Evolutionary conservation across 129 eudicot genomes (phyloP).

Genomic region (Tagetes patula): DNA sequence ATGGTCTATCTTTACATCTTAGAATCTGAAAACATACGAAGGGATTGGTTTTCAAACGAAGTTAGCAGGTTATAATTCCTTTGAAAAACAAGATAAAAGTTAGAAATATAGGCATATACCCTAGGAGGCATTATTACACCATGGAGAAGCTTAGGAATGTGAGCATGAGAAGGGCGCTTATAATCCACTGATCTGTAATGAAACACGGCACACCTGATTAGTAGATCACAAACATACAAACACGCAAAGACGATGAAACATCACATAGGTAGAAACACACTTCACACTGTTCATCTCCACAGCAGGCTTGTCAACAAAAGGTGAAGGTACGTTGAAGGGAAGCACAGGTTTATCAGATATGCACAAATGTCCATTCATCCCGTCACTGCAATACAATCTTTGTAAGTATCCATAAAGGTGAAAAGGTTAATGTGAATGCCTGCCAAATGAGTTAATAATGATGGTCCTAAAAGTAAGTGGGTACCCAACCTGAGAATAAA

Average conservation of each 20-base stretch:
- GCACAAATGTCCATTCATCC: slow-evolving; percentile 47
- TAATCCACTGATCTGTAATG: slow-evolving; percentile 38
- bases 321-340: slow-evolving; percentile 9
- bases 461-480: not conserved
- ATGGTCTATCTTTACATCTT: not conserved
- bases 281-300: not conserved
- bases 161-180: slow-evolving; percentile 38
- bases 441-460: not conserved
- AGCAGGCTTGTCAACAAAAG: not conserved
- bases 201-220: not conserved
- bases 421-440: not conserved
- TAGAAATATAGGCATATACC: slow-evolving; percentile 15
- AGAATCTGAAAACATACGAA: slow-evolving; percentile 9
- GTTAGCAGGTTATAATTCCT: not conserved
- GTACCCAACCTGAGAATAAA: not conserved
- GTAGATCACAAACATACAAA: not conserved
- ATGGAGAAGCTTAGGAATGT: slow-evolving; percentile 34
- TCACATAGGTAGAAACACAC: not conserved
- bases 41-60: not conserved
- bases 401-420: not conserved
- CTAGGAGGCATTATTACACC: slow-evolving; percentile 33
- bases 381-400: slow-evolving; percentile 38
- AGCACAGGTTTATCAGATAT: slow-evolving; percentile 31
- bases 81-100: not conserved
- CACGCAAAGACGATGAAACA: not conserved